A percentile compares a stretch with the other conserved stretches of the same genome.
Conservation (phyloP, 306 rosid genomes). For the barrel medic (Medicago truncatula) region MtrunA17r5.0-ANR NC_053043.1:51491501-51492000, state of each 20-base stretch:
- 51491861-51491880: conserved; percentile 79
- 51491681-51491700: conserved; percentile 71
- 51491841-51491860: conserved; percentile 63
- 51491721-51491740: conserved; percentile 61
- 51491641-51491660: background rate
- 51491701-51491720: conserved; percentile 72
- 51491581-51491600: background rate
- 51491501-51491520: background rate
- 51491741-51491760: conserved; percentile 73
- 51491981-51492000: background rate
- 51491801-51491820: conserved; percentile 63
- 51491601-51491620: background rate
- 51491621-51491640: background rate
- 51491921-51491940: conserved; percentile 38
- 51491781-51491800: conserved; percentile 65
- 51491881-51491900: conserved; percentile 80
- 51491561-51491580: background rate
- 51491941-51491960: background rate
- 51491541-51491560: conserved; percentile 3
- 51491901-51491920: conserved; percentile 59
- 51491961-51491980: background rate
- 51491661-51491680: background rate
- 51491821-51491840: conserved; percentile 38
- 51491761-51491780: conserved; percentile 58
- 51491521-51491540: background rate